Percentiles rank a stretch among this genome's conserved stretches.
phyloP scores from a whole-genome alignment of 2,329 filamentous ascomycete species.

The Microascus cirrosus region DNA sequence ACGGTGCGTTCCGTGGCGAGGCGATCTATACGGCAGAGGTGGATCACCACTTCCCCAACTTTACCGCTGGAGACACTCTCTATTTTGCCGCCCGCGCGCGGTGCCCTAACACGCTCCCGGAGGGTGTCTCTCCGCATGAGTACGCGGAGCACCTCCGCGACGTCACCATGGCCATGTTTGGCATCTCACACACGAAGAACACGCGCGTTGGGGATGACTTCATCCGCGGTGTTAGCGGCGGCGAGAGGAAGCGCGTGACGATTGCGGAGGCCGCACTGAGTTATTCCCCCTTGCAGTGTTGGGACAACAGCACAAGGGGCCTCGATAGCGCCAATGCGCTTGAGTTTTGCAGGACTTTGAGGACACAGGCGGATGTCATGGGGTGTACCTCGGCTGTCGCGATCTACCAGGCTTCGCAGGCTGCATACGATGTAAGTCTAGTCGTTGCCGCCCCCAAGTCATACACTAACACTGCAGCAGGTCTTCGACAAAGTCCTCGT shows the following conservation, averaged over 20 bases:
- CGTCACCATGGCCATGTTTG: conserved; percentile 42
- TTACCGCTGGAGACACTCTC: conserved; percentile 50
- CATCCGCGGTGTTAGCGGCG: conserved; percentile 39
- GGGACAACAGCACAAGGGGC: conserved; percentile 40
- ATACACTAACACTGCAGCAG: conserved; percentile 14
- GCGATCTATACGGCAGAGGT: conserved; percentile 57
- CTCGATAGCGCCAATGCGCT: conserved; percentile 41
- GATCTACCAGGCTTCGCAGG: conserved; percentile 45
- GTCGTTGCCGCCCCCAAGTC: background rate
- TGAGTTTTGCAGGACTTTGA: conserved; percentile 40
- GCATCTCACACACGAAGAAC: conserved; percentile 42
- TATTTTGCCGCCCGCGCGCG: conserved; percentile 48
- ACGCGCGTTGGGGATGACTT: conserved; percentile 43
- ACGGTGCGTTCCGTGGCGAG: conserved; percentile 42
- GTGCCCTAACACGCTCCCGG: conserved; percentile 32
- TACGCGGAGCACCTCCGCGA: conserved; percentile 38
- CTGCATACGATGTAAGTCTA: conserved; percentile 32
- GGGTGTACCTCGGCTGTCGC: conserved; percentile 36
- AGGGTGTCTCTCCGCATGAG: conserved; percentile 26
- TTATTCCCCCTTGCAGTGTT: conserved; percentile 15
- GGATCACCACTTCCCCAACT: conserved; percentile 48
- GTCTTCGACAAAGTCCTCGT: conserved; percentile 59
- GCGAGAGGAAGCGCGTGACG: conserved; percentile 29
- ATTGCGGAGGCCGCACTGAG: conserved; percentile 17
- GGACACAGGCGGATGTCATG: conserved; percentile 33